Base-by-base conservation (phyloP, 2,329 filamentous ascomycete genomes). In the Coniochaeta pulveracea region DNA sequence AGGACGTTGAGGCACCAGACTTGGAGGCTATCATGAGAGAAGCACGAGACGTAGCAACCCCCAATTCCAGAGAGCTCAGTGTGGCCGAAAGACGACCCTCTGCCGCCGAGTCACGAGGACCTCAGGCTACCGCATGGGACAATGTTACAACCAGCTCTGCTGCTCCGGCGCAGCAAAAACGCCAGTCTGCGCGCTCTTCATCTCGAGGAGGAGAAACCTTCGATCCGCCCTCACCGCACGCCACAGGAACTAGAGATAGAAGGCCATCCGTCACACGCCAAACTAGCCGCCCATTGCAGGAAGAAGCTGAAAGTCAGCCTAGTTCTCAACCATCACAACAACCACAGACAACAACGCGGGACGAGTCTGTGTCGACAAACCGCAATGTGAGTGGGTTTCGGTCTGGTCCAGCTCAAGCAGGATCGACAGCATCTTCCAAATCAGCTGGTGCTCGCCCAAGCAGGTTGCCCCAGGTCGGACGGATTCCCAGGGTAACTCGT, bases 401-500 rank as follows among this genome's bases (percentile, higher is more conserved):
- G n/a, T n/a, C n/a, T n/a, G n/a, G n/a, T n/a, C n/a, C n/a, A n/a
- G n/a, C n/a, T n/a, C n/a, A n/a, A n/a, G n/a, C n/a, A n/a, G n/a
- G n/a, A n/a, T n/a, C n/a, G n/a, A n/a, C n/a, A n/a, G n/a, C n/a
- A n/a, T n/a, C n/a, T n/a, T n/a, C n/a, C n/a, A n/a, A n/a, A n/a
- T n/a, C 39, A 19, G 32, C 29, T 30, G 36, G 41, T 4, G 44
- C 41, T 14, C 58, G 61, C 4, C 72, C 72, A 8, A 83, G 75
- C 48, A 71, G 86, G 36, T 61, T 93, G 12, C 75, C 78, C 18
- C 85, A 89, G 44, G 77, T 94, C 29, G 88, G 86, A 7, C 75
- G 88, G 11, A 94, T 94, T 33, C 88, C 88, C 7, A 77, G 76
- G 46, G 85, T 94, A 4, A 66, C 89, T 19, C 84, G 75, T 28